Evolutionary conservation across 1,139 yeast genomes (phyloP), one percentile per base, ranked within the genome.

Genomic region (Hansenula lynferdii): DNA sequence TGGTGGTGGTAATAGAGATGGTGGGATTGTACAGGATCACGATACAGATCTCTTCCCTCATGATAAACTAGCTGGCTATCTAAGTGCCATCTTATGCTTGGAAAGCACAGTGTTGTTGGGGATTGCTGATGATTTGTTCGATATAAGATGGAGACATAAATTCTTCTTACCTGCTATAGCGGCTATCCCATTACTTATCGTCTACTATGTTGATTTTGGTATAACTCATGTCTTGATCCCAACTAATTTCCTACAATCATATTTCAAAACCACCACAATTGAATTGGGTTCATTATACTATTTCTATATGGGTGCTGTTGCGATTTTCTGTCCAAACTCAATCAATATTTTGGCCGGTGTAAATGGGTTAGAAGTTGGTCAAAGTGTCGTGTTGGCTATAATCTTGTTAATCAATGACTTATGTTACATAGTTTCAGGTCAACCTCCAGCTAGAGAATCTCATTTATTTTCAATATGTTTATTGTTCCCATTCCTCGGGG

Each of bases 341-440:
- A 90, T 92, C 61, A 92, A 92, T 59, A 92, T 92, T 39, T 69
- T 90, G 34, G 99, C 99, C 0, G 99, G 99, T 5, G 77, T 92
- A 39, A 92, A 92, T 58, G 99, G 99, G 0, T 69, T 92, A 32
- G 99, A 92, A 61, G 97, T 89, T 11, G 97, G 97, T 18, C 98
- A 92, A 61, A 80, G 95, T 26, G 72, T 92, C 12, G 82, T 92
- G 0, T 69, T 92, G 42, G 89, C 87, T 0, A 38, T 78, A 0
- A 70, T 87, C 26, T 73, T 92, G 39, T 64, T 92, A 25, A 52
- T 80, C 34, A 92, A 92, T 61, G 98, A 92, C 59, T 56, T 72
- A 20, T 72, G 85, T 54, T 92, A 89, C 59, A 63, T 89, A 41
- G 53, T 75, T 12, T 59, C 69, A 12, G 63, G 70, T 46, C 51